A percentile compares a stretch with the other conserved stretches of the same genome.
Evolutionary conservation across 2,329 filamentous ascomycete species (phyloP).

Genomic region (Nannizziopsis arthrosporioides): DNA sequence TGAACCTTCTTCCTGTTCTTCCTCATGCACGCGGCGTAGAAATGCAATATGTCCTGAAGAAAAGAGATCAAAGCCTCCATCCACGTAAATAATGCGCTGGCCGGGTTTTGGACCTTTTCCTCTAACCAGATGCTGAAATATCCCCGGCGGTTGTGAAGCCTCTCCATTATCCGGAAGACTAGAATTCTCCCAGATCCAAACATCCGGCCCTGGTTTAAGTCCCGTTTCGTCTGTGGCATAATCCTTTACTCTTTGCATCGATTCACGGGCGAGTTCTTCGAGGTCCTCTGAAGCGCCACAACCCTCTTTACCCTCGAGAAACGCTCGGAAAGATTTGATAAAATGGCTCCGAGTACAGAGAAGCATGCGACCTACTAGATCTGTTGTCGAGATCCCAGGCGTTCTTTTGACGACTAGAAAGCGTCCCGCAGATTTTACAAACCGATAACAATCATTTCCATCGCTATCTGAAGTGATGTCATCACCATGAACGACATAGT

Average conservation of each 20-base stretch:
- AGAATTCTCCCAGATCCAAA: slow-evolving; percentile 64
- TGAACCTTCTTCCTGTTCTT: slow-evolving; percentile 58
- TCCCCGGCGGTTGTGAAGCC: slow-evolving; percentile 47
- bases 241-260: slow-evolving; percentile 65
- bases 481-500: slow-evolving; percentile 91
- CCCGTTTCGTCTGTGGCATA: slow-evolving; percentile 84
- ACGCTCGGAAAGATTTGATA: slow-evolving; percentile 63
- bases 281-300: slow-evolving; percentile 58
- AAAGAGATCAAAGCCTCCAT: slow-evolving; percentile 93
- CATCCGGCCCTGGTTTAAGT: slow-evolving; percentile 62
- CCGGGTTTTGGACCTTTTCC: slow-evolving; percentile 62
- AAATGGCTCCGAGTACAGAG: slow-evolving; percentile 92
- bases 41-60: slow-evolving; percentile 97
- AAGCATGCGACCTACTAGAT: slow-evolving; percentile 95
- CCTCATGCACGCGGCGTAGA: slow-evolving; percentile 60
- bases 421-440: slow-evolving; percentile 82
- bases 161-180: slow-evolving; percentile 27
- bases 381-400: slow-evolving; percentile 91
- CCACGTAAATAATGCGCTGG: slow-evolving; percentile 84
- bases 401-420: slow-evolving; percentile 97
- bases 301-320: slow-evolving; percentile 60
- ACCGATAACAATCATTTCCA: slow-evolving; percentile 94
- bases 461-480: slow-evolving; percentile 91
- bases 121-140: slow-evolving; percentile 55
- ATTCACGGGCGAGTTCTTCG: slow-evolving; percentile 50